These are phyloP conservation scores for Venturia oleaginea DNA, from an alignment of 2,329 filamentous ascomycete species.

Conservation along the genomic window DNA sequence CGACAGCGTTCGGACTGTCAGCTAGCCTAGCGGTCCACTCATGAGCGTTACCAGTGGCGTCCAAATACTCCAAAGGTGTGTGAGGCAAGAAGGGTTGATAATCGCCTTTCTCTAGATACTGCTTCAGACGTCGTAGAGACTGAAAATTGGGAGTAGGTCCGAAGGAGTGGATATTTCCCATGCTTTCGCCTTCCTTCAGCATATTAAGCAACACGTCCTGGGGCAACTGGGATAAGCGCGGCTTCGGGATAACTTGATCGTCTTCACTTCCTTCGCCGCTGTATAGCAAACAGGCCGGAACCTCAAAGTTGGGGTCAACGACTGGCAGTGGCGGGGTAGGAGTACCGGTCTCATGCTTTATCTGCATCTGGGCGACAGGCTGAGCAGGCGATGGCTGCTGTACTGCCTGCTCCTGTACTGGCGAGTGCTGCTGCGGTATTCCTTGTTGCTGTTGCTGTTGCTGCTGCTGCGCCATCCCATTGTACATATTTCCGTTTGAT, in stretches of 20 bases:
- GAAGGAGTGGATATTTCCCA: conserved; percentile 4
- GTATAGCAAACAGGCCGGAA: conserved; percentile 10
- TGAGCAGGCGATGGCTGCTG: not conserved
- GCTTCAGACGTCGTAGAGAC: conserved; percentile 12
- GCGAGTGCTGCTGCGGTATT: not conserved
- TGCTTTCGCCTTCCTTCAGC: conserved; percentile 8
- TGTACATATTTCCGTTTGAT: not conserved
- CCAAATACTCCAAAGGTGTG: conserved; percentile 9
- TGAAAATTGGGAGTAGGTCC: conserved; percentile 11
- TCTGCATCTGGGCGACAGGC: not conserved
- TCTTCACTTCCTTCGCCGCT: conserved; percentile 8
- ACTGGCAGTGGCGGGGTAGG: not conserved
- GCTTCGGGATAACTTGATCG: conserved; percentile 7
- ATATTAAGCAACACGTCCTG: conserved; percentile 13
- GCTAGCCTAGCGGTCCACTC: conserved; percentile 7
- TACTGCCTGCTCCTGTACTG: not conserved
- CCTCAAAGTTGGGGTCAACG: not conserved
- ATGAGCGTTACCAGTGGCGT: conserved; percentile 8
- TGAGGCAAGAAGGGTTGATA: conserved; percentile 12
- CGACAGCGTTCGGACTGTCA: conserved; percentile 13
- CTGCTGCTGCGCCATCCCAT: not conserved
- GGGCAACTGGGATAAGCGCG: conserved; percentile 10
- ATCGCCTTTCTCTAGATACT: conserved; percentile 13
- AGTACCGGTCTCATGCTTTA: not conserved
- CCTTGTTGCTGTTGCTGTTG: not conserved